phyloP scores from a whole-genome alignment of 2,329 filamentous ascomycete species.

The Ophiostoma quercus region DNA sequence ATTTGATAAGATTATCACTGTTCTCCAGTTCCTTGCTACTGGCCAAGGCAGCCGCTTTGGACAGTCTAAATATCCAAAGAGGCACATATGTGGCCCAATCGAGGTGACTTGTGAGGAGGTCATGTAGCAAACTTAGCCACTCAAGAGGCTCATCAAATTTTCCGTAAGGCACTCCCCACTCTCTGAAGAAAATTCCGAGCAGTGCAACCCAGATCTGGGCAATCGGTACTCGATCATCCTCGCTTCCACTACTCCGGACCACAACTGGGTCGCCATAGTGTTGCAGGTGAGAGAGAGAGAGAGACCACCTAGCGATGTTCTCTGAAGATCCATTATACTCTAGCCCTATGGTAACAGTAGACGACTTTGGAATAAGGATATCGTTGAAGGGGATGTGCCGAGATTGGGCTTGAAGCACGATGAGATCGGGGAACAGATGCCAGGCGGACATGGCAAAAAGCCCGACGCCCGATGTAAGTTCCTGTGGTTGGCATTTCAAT shows the following conservation, averaged over 20 bases:
- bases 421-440: background rate
- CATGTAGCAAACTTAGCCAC: background rate
- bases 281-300: background rate
- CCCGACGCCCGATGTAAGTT: background rate
- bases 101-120: background rate
- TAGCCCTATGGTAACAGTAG: background rate
- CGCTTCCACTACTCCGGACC: background rate
- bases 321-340: background rate
- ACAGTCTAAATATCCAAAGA: background rate
- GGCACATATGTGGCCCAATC: background rate
- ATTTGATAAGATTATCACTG: background rate
- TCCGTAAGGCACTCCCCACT: background rate
- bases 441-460: background rate
- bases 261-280: background rate
- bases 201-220: background rate
- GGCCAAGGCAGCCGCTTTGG: background rate
- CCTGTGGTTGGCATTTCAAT: background rate
- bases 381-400: background rate
- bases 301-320: background rate
- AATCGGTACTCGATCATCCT: background rate
- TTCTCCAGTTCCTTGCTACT: background rate
- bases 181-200: background rate
- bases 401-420: background rate
- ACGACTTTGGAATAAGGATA: background rate
- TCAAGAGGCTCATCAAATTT: background rate